Conservation (phyloP, 345 rosid species). For the Euphorbia peplus region DNA sequence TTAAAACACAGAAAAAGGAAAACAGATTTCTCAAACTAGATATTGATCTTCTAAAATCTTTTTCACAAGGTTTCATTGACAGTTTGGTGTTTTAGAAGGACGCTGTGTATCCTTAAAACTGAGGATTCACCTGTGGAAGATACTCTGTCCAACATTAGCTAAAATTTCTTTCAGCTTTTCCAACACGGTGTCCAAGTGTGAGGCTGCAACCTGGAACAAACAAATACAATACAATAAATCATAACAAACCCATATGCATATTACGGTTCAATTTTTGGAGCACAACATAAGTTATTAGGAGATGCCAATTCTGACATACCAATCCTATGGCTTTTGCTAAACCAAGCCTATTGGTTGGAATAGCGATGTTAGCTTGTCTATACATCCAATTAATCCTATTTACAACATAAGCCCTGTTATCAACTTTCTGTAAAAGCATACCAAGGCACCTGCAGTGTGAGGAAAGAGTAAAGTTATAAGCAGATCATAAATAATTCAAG, state of each 20-base stretch:
- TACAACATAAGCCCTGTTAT: constrained; percentile 72
- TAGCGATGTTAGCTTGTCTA: constrained; percentile 71
- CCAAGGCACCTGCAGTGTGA: constrained; percentile 72
- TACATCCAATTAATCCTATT: constrained; percentile 90
- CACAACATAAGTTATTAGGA: not conserved
- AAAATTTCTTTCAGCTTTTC: constrained; percentile 87
- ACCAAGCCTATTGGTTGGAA: constrained; percentile 91
- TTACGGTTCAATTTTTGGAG: not conserved
- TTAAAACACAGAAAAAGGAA: not conserved
- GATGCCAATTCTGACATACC: constrained; percentile 46
- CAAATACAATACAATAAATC: constrained; percentile 20
- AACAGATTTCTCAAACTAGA: not conserved
- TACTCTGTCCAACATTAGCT: constrained; percentile 74
- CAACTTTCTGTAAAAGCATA: constrained; percentile 87
- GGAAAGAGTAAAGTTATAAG: constrained; percentile 15
- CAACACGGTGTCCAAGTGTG: constrained; percentile 89
- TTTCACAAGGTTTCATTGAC: too few relatives aligned
- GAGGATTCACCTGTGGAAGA: constrained; percentile 66
- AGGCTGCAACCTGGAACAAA: constrained; percentile 83
- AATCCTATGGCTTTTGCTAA: constrained; percentile 97
- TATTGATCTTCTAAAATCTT: not conserved
- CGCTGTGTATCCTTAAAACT: not conserved
- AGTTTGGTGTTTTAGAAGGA: not conserved
- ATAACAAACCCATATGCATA: not conserved
- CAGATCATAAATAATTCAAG: not conserved